Evolutionary conservation across 2,329 filamentous ascomycete species (phyloP), one percentile per base, ranked within the genome.

Genomic region (Zymoseptoria pseudotritici): DNA sequence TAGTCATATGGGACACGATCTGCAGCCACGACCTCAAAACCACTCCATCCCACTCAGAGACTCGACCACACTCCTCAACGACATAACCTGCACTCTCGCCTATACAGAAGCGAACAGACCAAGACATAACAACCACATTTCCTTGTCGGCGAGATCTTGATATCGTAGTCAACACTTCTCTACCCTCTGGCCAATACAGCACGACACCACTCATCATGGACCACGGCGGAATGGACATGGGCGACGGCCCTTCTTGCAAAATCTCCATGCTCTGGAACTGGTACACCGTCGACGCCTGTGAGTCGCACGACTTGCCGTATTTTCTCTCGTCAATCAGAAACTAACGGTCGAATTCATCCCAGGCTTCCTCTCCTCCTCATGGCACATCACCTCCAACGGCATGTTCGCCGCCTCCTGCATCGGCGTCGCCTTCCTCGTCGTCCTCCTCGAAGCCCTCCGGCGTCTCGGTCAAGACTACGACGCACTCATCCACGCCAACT

Each of bases 401-500:
- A 87, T 87, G 81, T 93, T 95, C 71, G 89, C 87, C 54, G 89
- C 87, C 21, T 88, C 86, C 56, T 94, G 90, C 76, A 86, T 95
- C 69, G 89, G 88, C 61, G 85, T 91, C 42, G 79, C 91, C 62
- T 76, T 87, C n/a, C 84, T 95, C 57, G 87, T 89, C 66, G 80
- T 93, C 56, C 69, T 76, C 5, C 86, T 94, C 66, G 89, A 94
- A 70, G 77, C 86, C 59, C 80, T 94, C 21, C 87, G 90, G 55
- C 86, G 89, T 29, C 67, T 82, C 22, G 80, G 83, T 65, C 86
- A 88, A 66, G 88, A 91, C 72, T 93, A 87, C 73, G 89, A 94
- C 72, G 79, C 82, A 3, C 61, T 52, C 49, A 57, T 57, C 21
- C 11, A 50, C 13, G 20, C 52, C 7, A 29, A 19, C 3, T 53